Base-by-base conservation (phyloP, 2,329 filamentous ascomycete species). In the Pezicula carpinea region DNA sequence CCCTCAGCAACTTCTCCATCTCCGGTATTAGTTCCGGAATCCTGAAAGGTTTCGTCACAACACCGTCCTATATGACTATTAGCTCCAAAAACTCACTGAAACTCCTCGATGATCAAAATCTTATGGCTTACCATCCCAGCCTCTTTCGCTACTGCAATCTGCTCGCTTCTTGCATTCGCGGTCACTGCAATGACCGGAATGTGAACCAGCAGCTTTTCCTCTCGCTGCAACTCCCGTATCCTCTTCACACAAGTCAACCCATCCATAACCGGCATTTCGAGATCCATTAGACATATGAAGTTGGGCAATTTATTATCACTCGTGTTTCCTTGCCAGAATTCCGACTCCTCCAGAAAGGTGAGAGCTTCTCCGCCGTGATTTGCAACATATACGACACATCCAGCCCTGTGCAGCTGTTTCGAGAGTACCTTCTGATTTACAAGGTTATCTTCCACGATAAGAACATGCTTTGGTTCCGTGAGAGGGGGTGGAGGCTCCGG, bases 261-360 rank as follows among this genome's bases (percentile, higher is more conserved):
- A 55, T 88, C 83, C 72, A 85, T 84, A 14, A 87, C 67, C 1
- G 85, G 85, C 85, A 89, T 88, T 59, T 88, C 83, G 55, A 87
- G 80, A 57, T 89, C 85, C 85, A 89, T 89, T 17, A 89, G 69
- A 15, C 89, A 78, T 4, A 87, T 70, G 42, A 77, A 77, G 19
- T 40, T 40, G 8, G 38, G 38, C 11, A 85, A 66, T 1, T 70
- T 66, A 21, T 73, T 57, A 2, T 47, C 50, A 10, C 29, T 32
- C 11, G n/a, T 40, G 3, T 22, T 46, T 10, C 55, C 52, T n/a
- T 49, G 39, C 58, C 58, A 62, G 29, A 58, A 26, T 46, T 59
- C 48, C 6, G 43, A 54, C 35, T 49, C 31, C 15, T 51, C 45
- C 1, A 62, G 42, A 15, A 55, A 55, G 7, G 78, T 71, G 14